Conservation (phyloP, 352 stramenopile species). For the Phytophthora sansomeana region DNA sequence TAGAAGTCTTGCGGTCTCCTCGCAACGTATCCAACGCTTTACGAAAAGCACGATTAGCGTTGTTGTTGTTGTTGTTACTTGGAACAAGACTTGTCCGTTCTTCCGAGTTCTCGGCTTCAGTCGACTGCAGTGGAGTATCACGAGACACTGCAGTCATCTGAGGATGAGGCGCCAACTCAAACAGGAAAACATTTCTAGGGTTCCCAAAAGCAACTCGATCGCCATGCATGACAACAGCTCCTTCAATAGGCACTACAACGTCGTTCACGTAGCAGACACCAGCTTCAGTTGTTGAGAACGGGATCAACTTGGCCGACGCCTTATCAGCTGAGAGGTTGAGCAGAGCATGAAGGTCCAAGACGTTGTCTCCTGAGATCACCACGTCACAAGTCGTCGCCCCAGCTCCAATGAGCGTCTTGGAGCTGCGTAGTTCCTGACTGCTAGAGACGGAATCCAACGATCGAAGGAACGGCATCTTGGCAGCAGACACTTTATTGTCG, state of each 20-base stretch:
- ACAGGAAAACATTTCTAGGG: slow-evolving; percentile 55
- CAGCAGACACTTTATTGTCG: not conserved
- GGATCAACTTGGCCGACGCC: slow-evolving; percentile 53
- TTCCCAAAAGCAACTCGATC: slow-evolving; percentile 67
- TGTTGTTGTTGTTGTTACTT: not conserved
- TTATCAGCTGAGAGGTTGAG: slow-evolving; percentile 53
- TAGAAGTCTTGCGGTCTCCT: slow-evolving; percentile 42
- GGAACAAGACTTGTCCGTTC: slow-evolving; percentile 8
- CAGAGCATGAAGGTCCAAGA: slow-evolving; percentile 68
- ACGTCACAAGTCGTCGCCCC: slow-evolving; percentile 60
- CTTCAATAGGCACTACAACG: slow-evolving; percentile 44
- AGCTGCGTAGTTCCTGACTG: slow-evolving; percentile 56
- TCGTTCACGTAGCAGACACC: slow-evolving; percentile 67
- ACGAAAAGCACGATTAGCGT: slow-evolving; percentile 43
- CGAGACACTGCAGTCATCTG: slow-evolving; percentile 3
- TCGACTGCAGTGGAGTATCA: slow-evolving; percentile 3
- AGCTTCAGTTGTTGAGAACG: slow-evolving; percentile 48
- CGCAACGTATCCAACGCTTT: slow-evolving; percentile 55
- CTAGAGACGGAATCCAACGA: slow-evolving; percentile 8
- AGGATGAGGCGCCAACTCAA: slow-evolving; percentile 45
- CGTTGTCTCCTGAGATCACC: slow-evolving; percentile 45
- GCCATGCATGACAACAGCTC: slow-evolving; percentile 60
- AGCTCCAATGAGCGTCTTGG: slow-evolving; percentile 69
- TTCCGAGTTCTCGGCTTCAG: slow-evolving; percentile 12
- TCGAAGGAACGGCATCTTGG: slow-evolving; percentile 53